Evolutionary conservation across 805 yeast species (phyloP), one percentile per base, ranked within the genome.

Genomic region (Cyberlindnera americana): DNA sequence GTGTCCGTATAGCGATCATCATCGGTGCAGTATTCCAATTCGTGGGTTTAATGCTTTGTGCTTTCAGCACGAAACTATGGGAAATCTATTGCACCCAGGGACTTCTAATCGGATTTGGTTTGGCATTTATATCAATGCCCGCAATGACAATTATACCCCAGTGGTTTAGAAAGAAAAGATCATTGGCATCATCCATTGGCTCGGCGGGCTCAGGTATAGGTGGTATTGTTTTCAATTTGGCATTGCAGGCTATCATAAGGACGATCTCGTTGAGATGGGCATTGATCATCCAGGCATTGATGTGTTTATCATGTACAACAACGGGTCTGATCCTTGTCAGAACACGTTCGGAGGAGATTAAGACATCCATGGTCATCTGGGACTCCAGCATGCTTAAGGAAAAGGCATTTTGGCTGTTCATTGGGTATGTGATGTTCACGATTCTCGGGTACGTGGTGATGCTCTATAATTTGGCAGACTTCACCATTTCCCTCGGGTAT

Each of bases 11-110:
- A 3, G 64, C 77, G 3, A 66, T 76, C 57, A 38, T 61, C 0
- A 18, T 73, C 6, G 93, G 91, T 2, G 62, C 69, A 9, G 43
- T 65, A 2, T 31, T 73, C 16, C 78, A 80, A 51, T 73, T 79
- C 43, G 66, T 69, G 0, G 83, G 81, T 0, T 65, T 73, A 15
- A 49, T 83, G 44, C 51, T 83, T 46, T 87, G 89, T 2, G 75
- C 83, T 9, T 81, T 71, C 52, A 57, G 81, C 4, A 72, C 67
- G 7, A 66, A 67, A 30, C 52, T 77, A 19, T 83, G 90, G 89
- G 78, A 83, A 45, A 54, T 83, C 18, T 80, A 71, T 50, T 53
- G 78, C 36, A 77, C 88, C 2, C 90, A 83, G 59, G 90, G 91
- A 14, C 61, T 81, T 1, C 43, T 83, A 31, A 71, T 71, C 35